phyloP scores from a whole-genome alignment of 345 rosid species.

The Trapa incisa region DNA sequence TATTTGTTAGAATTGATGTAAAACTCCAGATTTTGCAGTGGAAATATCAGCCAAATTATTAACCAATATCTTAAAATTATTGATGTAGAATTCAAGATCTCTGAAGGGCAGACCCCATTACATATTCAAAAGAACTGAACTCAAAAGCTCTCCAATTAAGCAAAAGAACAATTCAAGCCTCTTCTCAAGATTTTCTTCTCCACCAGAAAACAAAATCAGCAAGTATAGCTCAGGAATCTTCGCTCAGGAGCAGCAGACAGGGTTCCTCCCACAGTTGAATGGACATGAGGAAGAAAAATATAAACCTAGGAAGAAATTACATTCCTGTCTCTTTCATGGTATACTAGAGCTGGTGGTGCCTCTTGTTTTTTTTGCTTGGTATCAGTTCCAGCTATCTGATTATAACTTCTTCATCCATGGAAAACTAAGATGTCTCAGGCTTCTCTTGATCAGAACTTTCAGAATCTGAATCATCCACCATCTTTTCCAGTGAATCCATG shows the following conservation, averaged over 20 bases:
- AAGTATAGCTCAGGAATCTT: background rate
- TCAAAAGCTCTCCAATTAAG: too few species aligned
- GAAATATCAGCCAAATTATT: too few species aligned
- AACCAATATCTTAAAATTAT: too few species aligned
- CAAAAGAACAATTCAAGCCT: too few species aligned
- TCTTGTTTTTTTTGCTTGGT: background rate
- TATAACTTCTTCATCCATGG: background rate
- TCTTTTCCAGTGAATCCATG: conserved; percentile 74
- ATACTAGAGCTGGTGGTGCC: background rate
- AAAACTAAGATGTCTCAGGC: conserved; percentile 11
- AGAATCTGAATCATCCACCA: conserved; percentile 44
- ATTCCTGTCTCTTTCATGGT: background rate
- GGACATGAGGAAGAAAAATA: background rate
- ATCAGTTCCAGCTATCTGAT: background rate
- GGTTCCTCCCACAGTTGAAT: background rate
- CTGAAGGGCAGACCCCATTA: too few species aligned
- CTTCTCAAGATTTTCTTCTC: background rate
- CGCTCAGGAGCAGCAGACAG: background rate
- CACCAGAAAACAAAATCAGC: background rate
- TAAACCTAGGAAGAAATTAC: background rate
- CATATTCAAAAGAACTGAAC: too few species aligned
- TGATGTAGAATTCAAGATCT: too few species aligned
- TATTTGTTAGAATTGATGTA: too few species aligned
- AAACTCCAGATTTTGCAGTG: too few species aligned
- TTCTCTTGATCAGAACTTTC: conserved; percentile 22